Evolutionary conservation across 202 grass and related monocot species (phyloP), one percentile per base, ranked within the genome.

Genomic region (Carex sylvatica): DNA sequence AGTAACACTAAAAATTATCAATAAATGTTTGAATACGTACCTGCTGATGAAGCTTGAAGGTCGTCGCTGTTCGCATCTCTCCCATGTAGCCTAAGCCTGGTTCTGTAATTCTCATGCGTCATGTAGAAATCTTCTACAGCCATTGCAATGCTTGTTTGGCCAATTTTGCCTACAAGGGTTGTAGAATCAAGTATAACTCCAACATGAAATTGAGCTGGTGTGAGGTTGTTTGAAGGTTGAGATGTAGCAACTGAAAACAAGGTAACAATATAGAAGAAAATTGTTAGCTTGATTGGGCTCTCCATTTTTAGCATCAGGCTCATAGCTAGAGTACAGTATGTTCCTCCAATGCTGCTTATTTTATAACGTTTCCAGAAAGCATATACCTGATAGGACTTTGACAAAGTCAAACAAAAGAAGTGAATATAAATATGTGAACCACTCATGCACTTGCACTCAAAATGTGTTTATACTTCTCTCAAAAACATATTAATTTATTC

Each of bases 101-200:
- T 53, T 35, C 19, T 23, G 51, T 26, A 80, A 33, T 84, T 62
- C 12, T 59, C 62, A 67, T 84, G 11, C 22, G 1, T 11, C 10
- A 3, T 33, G 35, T 84, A 87, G 51, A 84, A 87, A 67, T 84
- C 86, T 19, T 61, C 62, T 40, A 80, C 31, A 20, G 80, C 86
- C 73, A 88, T 73, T 4, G 2, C 24, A 46, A 70, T 71, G 73
- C 40, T 67, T 11, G 73, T 88, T 55, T 66, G 31, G 14, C 24
- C 55, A 4, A 70, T 55, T 10, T 80, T 70, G 18, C 86, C 86
- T 20, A 54, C 11, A 0, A 10, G 4, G 14, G 81, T 70, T 11
- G 10, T 36, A 9, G 60, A 36, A 18, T 88, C 73, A 19, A 88
- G 81, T 31, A 88, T 84, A 12, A 88, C 53, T 7, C 84, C 84